Evolutionary conservation across 805 yeast genomes (phyloP).

Genomic region (Saturnispora dispora): DNA sequence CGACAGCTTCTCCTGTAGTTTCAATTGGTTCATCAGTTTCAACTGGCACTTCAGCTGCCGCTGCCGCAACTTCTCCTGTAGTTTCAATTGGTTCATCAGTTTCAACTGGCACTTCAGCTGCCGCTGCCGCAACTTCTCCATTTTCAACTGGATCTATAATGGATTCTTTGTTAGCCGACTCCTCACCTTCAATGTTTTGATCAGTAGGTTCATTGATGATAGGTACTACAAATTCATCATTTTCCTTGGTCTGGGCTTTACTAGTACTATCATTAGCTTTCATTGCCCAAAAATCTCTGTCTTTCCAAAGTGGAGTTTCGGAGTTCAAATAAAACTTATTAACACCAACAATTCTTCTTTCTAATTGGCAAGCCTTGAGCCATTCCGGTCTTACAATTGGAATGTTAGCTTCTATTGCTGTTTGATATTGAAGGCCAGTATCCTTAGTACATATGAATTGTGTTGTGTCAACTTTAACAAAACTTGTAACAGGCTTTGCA

Average conservation of each 20-base stretch:
- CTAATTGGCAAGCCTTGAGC: conserved; percentile 88
- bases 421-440: conserved; percentile 54
- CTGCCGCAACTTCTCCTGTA: neutral
- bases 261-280: neutral
- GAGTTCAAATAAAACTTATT: conserved; percentile 70
- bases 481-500: conserved; percentile 66
- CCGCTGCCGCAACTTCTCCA: neutral
- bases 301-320: conserved; percentile 32
- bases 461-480: conserved; percentile 83
- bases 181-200: neutral
- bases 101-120: conserved; percentile 13
- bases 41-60: conserved; percentile 11
- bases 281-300: conserved; percentile 34
- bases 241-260: neutral
- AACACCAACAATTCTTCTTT: conserved; percentile 87
- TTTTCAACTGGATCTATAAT: neutral
- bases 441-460: conserved; percentile 78
- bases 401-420: conserved; percentile 77
- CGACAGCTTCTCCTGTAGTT: neutral
- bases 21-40: conserved; percentile 7
- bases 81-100: neutral
- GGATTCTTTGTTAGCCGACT: neutral
- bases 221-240: conserved; percentile 6
- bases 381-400: conserved; percentile 96
- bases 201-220: conserved; percentile 6